Percentiles rank a stretch among this genome's conserved stretches.
Evolutionary conservation across 768 basidiomycete genomes (phyloP).

Genomic region (Russula virescens): DNA sequence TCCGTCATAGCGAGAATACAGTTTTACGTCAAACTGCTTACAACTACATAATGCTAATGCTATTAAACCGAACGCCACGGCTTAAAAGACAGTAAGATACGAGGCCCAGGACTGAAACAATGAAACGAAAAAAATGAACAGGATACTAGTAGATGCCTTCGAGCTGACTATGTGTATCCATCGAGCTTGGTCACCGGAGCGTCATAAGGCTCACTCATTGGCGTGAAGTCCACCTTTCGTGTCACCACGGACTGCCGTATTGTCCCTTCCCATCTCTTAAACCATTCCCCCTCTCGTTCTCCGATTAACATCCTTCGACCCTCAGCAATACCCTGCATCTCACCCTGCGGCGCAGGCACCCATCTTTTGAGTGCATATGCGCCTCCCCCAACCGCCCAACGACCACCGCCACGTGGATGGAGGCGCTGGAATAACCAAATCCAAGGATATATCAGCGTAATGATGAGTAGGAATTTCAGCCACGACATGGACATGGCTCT

Average conservation of each 20-base stretch:
- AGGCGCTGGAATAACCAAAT: conserved; percentile 77
- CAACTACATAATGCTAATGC: too few relatives aligned
- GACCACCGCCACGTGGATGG: conserved; percentile 59
- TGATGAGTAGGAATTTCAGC: conserved; percentile 61
- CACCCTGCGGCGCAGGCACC: conserved; percentile 8
- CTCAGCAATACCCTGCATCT: not conserved
- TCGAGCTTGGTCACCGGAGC: not conserved
- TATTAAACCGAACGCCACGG: too few relatives aligned
- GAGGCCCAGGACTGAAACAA: conserved; percentile 23
- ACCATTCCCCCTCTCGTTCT: conserved; percentile 71
- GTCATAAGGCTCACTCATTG: conserved; percentile 24
- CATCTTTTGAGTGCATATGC: conserved; percentile 64
- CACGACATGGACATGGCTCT: conserved; percentile 64
- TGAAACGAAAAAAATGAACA: too few relatives aligned
- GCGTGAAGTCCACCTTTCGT: conserved; percentile 13
- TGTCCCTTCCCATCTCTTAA: conserved; percentile 65
- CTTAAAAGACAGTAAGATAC: conserved; percentile 22
- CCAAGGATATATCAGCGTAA: conserved; percentile 71
- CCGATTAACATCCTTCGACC: conserved; percentile 43
- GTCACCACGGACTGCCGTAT: conserved; percentile 54
- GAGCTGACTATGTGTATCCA: not conserved
- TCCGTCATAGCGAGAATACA: too few relatives aligned
- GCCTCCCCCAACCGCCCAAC: conserved; percentile 71
- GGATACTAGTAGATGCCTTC: conserved; percentile 37
- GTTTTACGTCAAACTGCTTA: too few relatives aligned